Conservation (phyloP, 208 protist species). For the Leishmania tropica region DNA sequence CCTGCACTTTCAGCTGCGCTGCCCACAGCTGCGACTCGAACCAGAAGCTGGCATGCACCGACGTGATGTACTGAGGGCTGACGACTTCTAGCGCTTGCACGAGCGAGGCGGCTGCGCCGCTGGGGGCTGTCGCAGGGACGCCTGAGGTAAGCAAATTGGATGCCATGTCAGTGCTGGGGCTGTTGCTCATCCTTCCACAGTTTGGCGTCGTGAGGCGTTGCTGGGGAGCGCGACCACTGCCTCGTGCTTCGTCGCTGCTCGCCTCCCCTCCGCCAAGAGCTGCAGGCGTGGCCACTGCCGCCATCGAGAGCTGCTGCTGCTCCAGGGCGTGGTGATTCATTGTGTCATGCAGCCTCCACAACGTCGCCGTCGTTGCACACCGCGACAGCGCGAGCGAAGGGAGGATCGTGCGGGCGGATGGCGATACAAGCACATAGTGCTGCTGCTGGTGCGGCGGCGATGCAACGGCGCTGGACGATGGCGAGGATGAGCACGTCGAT, state of each 20-base stretch:
- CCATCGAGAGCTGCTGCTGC: constrained; percentile 5
- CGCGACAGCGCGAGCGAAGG: constrained; percentile 24
- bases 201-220: background rate
- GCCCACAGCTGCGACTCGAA: constrained; percentile 60
- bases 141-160: background rate
- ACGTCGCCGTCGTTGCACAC: constrained; percentile 23
- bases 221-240: background rate
- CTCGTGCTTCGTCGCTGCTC: background rate
- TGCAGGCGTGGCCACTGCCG: background rate
- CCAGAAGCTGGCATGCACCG: constrained; percentile 53
- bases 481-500: background rate
- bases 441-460: background rate
- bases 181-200: background rate
- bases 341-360: constrained; percentile 42
- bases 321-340: constrained; percentile 37
- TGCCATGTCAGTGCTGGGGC: background rate
- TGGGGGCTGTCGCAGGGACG: background rate
- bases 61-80: constrained; percentile 54
- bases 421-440: constrained; percentile 18
- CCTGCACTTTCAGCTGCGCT: constrained; percentile 39
- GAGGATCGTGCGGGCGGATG: constrained; percentile 12
- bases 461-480: background rate
- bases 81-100: constrained; percentile 42
- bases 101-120: constrained; percentile 22
- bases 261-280: background rate